Evolutionary conservation across 768 basidiomycete genomes (phyloP).

Genomic region (Boletus coccyginus): DNA sequence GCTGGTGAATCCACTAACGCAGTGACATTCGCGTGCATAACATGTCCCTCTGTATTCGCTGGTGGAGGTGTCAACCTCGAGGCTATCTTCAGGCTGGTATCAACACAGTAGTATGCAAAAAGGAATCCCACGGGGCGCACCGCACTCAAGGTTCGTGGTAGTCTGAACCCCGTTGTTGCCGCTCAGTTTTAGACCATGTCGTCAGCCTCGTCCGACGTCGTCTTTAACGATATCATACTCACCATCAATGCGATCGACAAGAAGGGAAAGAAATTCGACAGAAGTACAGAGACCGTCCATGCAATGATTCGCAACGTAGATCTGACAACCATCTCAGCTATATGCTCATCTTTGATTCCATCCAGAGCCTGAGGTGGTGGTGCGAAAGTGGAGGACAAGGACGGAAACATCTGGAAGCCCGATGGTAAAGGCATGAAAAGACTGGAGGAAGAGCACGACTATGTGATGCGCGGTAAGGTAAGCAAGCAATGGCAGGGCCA

Average conservation of each 20-base stretch:
- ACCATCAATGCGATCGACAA: slow-evolving; percentile 79
- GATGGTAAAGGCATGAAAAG: slow-evolving; percentile 78
- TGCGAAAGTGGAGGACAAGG: slow-evolving; percentile 62
- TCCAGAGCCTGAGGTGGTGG: slow-evolving; percentile 47
- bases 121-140: too few relatives aligned
- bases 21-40: not conserved
- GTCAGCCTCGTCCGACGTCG: slow-evolving; percentile 63
- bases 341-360: slow-evolving; percentile 73
- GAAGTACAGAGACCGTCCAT: slow-evolving; percentile 30
- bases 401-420: slow-evolving; percentile 79
- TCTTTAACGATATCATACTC: slow-evolving; percentile 96
- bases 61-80: not conserved
- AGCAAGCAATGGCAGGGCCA: not conserved
- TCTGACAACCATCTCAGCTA: slow-evolving; percentile 64
- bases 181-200: slow-evolving; percentile 38
- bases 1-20: not conserved
- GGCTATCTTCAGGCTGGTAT: too few relatives aligned
- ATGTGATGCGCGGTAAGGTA: slow-evolving; percentile 99
- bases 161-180: too few relatives aligned
- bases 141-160: too few relatives aligned
- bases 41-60: not conserved
- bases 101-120: too few relatives aligned
- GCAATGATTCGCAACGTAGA: not conserved
- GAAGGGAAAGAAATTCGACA: slow-evolving; percentile 95
- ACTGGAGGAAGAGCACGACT: slow-evolving; percentile 94